These are phyloP conservation scores for Sistotremastrum niveocremeum DNA, from an alignment of 768 basidiomycete genomes.

Conservation along the genomic window DNA sequence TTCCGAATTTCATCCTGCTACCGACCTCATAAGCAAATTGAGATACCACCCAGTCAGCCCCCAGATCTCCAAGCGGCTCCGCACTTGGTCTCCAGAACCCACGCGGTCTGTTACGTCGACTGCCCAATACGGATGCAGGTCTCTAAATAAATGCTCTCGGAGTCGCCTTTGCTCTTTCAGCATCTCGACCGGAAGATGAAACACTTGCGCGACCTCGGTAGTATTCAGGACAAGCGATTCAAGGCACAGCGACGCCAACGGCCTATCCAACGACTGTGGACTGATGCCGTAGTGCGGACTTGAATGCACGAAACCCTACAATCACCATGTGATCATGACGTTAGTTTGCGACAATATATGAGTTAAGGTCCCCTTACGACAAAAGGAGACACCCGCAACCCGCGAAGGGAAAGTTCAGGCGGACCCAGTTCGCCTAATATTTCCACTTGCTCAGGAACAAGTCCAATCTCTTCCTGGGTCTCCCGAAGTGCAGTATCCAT, in stretches of 20 bases:
- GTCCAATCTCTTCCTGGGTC: conserved; percentile 60
- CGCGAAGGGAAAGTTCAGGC: conserved; percentile 40
- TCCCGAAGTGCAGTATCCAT: conserved; percentile 53
- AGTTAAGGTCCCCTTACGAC: conserved; percentile 37
- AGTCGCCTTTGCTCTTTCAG: conserved; percentile 35
- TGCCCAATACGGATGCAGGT: conserved; percentile 44
- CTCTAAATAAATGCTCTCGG: conserved; percentile 42
- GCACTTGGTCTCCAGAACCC: conserved; percentile 2
- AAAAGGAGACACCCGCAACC: conserved; percentile 61
- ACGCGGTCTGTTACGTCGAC: conserved; percentile 53
- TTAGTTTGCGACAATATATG: neutral
- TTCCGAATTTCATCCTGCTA: too few species aligned
- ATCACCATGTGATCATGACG: neutral
- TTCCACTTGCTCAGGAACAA: conserved; percentile 45
- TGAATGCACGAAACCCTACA: conserved; percentile 29
- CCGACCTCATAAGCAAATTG: too few species aligned
- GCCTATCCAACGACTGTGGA: conserved; percentile 18
- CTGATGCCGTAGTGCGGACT: conserved; percentile 2
- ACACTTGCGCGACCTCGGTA: conserved; percentile 52
- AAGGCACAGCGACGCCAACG: conserved; percentile 50
- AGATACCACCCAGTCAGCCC: conserved; percentile 57
- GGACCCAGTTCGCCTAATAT: conserved; percentile 54
- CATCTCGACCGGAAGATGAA: conserved; percentile 54
- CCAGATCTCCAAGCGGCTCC: conserved; percentile 51
- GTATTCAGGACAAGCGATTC: conserved; percentile 34